Evolutionary conservation across 1,139 yeast genomes (phyloP), one percentile per base, ranked within the genome.

Genomic region (Yamadazyma dushanensis): DNA sequence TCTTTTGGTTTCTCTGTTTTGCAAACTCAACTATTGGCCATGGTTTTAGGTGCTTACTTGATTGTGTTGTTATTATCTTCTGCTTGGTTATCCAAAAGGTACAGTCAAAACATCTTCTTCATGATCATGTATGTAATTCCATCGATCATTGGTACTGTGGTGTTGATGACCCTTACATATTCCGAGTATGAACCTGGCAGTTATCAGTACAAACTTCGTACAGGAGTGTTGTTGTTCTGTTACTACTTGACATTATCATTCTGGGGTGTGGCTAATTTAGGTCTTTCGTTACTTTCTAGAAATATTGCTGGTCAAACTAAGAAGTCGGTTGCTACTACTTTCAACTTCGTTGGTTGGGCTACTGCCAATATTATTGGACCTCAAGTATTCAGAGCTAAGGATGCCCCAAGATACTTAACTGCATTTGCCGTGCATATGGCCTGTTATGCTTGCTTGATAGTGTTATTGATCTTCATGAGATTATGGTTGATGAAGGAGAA

Each of bases 1-100:
- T 50, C 64, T 25, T 64, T 66, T 47, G 73, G 73, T 2, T 66
- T 62, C 40, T 42, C 51, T 27, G 49, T 40, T 31, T 53, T 61
- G 34, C 44, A 60, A 38, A 59, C 70, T 1, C 69, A 70, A 7
- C 50, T 66, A 26, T 57, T 66, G 42, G 70, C 68, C 40, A 54
- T 66, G 50, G 72, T 71, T 3, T 55, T 62, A 14, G 72, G 73
- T 14, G 68, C 57, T 7, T 49, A 63, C 18, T 62, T 64, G 26
- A 61, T 65, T 17, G 41, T 63, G 5, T 57, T 61, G 24, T 61
- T 66, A 21, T 37, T 59, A 8, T 43, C 53, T 14, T 60, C 65
- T 5, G 63, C 70, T 4, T 60, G 60, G 40, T 48, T 65, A 26
- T 62, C 63, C 15, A 48, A 63, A 16, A 49, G 58, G 20, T 56